phyloP scores from a whole-genome alignment of 345 rosid genomes.

The Hibiscus mutabilis region DNA sequence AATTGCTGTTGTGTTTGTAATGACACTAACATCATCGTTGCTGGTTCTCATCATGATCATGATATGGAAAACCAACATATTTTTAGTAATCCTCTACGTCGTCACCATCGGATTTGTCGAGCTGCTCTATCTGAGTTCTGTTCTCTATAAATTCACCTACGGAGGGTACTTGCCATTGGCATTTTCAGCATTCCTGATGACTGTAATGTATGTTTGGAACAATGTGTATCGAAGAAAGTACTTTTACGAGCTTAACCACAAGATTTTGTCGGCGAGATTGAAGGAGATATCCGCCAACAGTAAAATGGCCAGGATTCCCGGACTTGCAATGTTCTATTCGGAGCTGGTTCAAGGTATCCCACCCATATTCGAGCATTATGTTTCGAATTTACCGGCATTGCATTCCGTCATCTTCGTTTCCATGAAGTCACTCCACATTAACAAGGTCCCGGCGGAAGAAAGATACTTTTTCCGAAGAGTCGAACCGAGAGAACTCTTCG shows the following conservation, averaged over 20 bases:
- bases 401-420: conserved; percentile 41
- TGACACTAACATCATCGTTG: conserved; percentile 32
- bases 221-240: conserved; percentile 32
- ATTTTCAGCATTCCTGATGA: conserved; percentile 27
- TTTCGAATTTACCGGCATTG: conserved; percentile 30
- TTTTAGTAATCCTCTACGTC: conserved; percentile 24
- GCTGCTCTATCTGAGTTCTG: conserved; percentile 34
- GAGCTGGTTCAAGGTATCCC: conserved; percentile 40
- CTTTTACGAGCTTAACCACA: conserved; percentile 37
- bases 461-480: conserved; percentile 34
- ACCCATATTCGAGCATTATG: conserved; percentile 37
- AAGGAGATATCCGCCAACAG: conserved; percentile 2
- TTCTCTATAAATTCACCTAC: conserved; percentile 35
- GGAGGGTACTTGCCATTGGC: conserved; percentile 45
- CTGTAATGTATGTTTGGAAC: conserved; percentile 41
- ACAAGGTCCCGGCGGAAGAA: conserved; percentile 28
- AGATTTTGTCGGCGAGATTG: conserved; percentile 22
- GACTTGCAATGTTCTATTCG: conserved; percentile 42
- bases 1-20: conserved; percentile 44
- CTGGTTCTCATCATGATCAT: conserved; percentile 46
- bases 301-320: conserved; percentile 19
- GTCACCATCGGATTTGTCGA: conserved; percentile 24
- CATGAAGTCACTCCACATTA: conserved; percentile 31
- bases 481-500: conserved; percentile 24
- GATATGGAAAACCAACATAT: conserved; percentile 34